These are phyloP conservation scores for Datura wrightii DNA, from an alignment of 257 asterid species.

Conservation along the genomic window DNA sequence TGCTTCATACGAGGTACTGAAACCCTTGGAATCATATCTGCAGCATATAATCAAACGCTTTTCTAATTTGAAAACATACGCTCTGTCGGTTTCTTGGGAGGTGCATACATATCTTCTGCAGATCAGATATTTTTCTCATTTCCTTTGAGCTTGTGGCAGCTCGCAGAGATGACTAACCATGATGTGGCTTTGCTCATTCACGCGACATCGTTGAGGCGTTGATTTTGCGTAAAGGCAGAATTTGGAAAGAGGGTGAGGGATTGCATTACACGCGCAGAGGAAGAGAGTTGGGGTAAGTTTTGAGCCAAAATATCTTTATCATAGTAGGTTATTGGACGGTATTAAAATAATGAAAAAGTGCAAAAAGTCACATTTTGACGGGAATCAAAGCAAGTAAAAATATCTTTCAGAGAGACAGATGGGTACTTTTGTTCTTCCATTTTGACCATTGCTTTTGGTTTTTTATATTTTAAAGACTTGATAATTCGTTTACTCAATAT, in stretches of 20 bases:
- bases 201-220: not conserved
- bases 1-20: no score
- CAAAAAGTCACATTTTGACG: not conserved
- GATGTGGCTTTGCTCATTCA: not conserved
- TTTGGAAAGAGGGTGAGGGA: not conserved
- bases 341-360: constrained; percentile 7
- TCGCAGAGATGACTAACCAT: not conserved
- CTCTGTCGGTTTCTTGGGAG: not conserved
- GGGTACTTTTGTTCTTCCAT: no score
- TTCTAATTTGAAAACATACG: not conserved
- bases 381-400: no score
- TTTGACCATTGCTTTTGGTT: no score
- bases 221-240: not conserved
- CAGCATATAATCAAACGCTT: not conserved
- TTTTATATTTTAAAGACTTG: no score
- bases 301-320: not conserved
- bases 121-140: constrained; percentile 16
- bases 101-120: not conserved
- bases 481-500: no score
- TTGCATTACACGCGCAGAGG: not conserved
- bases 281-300: not conserved
- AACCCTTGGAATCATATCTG: no score
- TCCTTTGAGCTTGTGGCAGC: not conserved
- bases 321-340: not conserved
- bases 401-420: no score